Base-by-base conservation (phyloP, 805 yeast species). In the Citeromyces nyonsensis region DNA sequence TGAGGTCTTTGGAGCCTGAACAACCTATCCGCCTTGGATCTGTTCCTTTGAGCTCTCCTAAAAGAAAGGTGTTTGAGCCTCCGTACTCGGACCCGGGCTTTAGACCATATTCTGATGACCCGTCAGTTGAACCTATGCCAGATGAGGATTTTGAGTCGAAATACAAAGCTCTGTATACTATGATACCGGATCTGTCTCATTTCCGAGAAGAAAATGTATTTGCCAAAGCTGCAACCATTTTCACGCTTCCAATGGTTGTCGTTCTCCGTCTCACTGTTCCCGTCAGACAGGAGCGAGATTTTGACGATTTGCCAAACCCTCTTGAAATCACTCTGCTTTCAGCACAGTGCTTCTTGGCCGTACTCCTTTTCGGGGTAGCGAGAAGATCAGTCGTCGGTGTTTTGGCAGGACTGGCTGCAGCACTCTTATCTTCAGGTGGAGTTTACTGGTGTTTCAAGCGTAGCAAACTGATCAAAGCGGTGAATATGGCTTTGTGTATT, bases 241-340 rank as follows among this genome's bases (percentile, higher is more conserved):
- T 18, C 22, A 18, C 22, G 7, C 22, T 18, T 5, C 22, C 22
- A 18, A 37, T 54, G 2, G 36, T 47, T 3, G 24, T 50, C 4
- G 11, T 55, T 4, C 38, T 59, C 15, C 42, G 52, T 14, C 10
- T 53, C 9, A 44, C 59, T 8, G 49, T 44, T 9, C 64, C 64
- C 1, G 61, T 59, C 6, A 36, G 57, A 24, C 49, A 52, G 13
- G 44, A 44, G 15, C n/a, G 25, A 11, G 35, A 36, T 5, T 29
- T 30, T 28, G 30, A 25, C 22, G 28, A 10, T 12, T 31, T 34
- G 6, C 11, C 38, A 4, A 27, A 34, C 4, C 35, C 31, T 8
- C 35, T 35, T 26, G 29, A 27, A 10, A 26, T 29, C 10, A 26
- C 25, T 10, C 13, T 53, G 11, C 36, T 58, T 4, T 26, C 41